phyloP scores from a whole-genome alignment of 1,284 basidiomycete species.

The Naganishia cerealis region DNA sequence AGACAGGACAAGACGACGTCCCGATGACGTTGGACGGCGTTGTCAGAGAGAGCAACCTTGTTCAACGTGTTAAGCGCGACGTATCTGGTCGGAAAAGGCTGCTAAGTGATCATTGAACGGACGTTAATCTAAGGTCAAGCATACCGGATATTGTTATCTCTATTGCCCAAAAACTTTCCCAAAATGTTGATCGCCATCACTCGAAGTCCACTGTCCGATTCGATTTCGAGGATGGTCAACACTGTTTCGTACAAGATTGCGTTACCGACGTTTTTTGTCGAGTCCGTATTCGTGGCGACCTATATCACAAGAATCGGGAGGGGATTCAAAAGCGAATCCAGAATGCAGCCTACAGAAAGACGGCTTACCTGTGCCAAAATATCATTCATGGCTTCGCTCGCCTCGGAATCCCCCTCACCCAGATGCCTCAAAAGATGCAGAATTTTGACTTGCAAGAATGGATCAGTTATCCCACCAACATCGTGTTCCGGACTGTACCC shows the following conservation, averaged over 20 bases:
- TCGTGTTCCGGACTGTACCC: conserved; percentile 99
- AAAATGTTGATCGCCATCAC: conserved; percentile 99
- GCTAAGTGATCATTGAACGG: background rate
- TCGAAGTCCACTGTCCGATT: conserved; percentile 89
- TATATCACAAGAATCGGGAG: conserved; percentile 44
- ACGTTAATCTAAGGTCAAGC: conserved; percentile 39
- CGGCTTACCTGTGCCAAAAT: conserved; percentile 80
- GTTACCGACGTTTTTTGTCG: conserved; percentile 97
- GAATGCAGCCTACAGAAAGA: background rate
- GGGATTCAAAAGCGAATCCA: background rate
- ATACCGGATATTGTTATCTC: conserved; percentile 97
- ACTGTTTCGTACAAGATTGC: conserved; percentile 98
- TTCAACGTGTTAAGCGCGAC: conserved; percentile 97
- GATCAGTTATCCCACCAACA: conserved; percentile 98
- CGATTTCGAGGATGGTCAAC: conserved; percentile 94
- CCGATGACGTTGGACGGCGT: conserved; percentile 95
- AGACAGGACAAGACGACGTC: conserved; percentile 98
- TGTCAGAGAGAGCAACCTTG: conserved; percentile 97
- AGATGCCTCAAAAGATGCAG: conserved; percentile 88
- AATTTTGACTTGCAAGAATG: conserved; percentile 96
- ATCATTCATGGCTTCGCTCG: conserved; percentile 97
- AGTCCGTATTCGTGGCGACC: conserved; percentile 98
- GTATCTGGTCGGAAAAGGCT: conserved; percentile 62
- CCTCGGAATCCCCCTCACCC: conserved; percentile 78
- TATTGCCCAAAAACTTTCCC: conserved; percentile 95